Base-by-base conservation (phyloP, 257 asterid species). In the Sherardia arvensis region DNA sequence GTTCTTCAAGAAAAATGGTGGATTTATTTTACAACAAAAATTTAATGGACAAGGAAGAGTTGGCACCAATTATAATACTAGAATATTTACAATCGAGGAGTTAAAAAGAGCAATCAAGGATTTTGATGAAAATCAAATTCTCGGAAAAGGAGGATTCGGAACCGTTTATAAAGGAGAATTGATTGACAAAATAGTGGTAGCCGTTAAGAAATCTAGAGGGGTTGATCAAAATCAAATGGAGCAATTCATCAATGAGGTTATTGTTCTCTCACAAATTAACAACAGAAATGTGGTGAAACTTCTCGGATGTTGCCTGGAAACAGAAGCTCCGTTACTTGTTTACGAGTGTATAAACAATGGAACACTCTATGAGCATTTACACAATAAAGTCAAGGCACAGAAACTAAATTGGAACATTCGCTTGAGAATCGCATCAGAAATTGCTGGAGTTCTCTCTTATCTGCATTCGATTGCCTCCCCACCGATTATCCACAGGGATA, bases 251-350 rank as follows among this genome's bases (percentile, higher is more conserved):
- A 57, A 57, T 29, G 62, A 57, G 43, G 40, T 57, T 1, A 57
- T 57, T 15, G 23, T 57, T n/a, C 62, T 57, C 23, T 57, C 62
- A 34, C 62, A 57, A 57, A 57, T 57, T 21, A 57, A 57, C 62
- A 57, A 29, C 33, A 28, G 62, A 29, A 57, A 57, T 57, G 62
- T 29, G 18, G 62, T 57, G 7, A 57, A 57, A 11, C 43, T 57
- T 17, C 43, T 57, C 0, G 62, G 62, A 10, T 57, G 40, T 8
- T 57, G 62, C 43, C 43, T 57, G 0, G 62, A 57, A 23, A 57
- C 62, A 5, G 62, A 57, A 28, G 40, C 20, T 14, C 62, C 62
- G 29, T 57, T 57, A 57, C 62, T 57, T 28, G 62, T 57, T 7
- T 57, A 28, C 3, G 62, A 55, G 28, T 55, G 26, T 2, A 11